Conservation (phyloP, 179 eudicot genomes). For the Drosera spatulata region DNA sequence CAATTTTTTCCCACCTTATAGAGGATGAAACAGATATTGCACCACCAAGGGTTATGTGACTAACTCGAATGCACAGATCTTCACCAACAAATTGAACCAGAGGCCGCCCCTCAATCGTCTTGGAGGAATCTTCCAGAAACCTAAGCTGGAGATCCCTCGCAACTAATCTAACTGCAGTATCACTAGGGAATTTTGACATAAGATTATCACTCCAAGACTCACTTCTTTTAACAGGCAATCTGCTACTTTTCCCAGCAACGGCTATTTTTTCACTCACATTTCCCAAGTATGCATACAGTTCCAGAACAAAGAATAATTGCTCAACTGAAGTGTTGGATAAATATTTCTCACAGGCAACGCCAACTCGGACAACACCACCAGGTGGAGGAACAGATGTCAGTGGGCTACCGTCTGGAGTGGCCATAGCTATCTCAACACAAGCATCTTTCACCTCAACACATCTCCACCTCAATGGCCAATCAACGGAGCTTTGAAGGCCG, state of each 20-base stretch:
- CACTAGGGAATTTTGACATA: constrained; percentile 80
- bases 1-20: constrained; percentile 68
- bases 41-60: constrained; percentile 90
- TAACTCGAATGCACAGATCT: constrained; percentile 50
- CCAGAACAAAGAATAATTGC: constrained; percentile 85
- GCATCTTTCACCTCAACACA: constrained; percentile 79
- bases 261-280: constrained; percentile 68
- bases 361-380: constrained; percentile 83
- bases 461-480: constrained; percentile 40
- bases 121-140: constrained; percentile 57
- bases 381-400: constrained; percentile 75
- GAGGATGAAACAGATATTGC: constrained; percentile 72
- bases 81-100: constrained; percentile 82
- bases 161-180: constrained; percentile 69
- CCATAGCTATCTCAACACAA: constrained; percentile 91
- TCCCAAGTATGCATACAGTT: constrained; percentile 72
- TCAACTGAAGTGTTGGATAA: constrained; percentile 85
- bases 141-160: constrained; percentile 57
- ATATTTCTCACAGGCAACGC: constrained; percentile 67
- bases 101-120: constrained; percentile 44
- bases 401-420: constrained; percentile 84
- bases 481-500: constrained; percentile 20
- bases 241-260: constrained; percentile 32
- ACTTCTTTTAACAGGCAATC: constrained; percentile 19
- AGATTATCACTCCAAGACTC: constrained; percentile 42